Conservation (phyloP, 202 grass and related monocot genomes). For the Panicum virgatum region DNA sequence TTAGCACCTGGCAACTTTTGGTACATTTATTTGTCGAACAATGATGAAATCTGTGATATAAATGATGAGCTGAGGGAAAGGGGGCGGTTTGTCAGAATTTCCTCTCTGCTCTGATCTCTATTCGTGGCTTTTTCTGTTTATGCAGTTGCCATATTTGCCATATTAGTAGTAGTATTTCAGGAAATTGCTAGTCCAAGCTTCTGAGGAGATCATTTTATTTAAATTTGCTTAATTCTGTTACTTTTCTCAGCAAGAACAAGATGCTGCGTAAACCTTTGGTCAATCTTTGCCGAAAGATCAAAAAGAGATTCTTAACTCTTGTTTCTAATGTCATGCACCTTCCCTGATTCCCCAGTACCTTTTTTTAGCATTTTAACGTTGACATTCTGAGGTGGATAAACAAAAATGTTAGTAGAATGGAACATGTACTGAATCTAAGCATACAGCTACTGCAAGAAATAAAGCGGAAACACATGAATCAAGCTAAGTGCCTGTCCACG, state of each 20-base stretch:
- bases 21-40: neutral
- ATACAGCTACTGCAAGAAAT: neutral
- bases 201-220: neutral
- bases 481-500: neutral
- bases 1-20: neutral
- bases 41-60: neutral
- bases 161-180: neutral
- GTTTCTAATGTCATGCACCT: neutral
- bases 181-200: neutral
- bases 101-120: neutral
- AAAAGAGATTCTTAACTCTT: neutral
- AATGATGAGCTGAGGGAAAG: neutral
- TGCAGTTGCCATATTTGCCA: neutral
- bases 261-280: neutral
- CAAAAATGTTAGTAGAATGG: neutral
- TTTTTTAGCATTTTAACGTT: neutral
- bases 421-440: neutral
- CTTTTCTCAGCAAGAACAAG: neutral
- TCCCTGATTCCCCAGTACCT: neutral
- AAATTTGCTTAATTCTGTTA: neutral
- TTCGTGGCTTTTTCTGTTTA: neutral
- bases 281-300: constrained; percentile 10
- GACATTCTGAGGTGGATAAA: neutral
- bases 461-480: neutral
- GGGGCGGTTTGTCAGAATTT: neutral